Conservation (phyloP, 495 filamentous ascomycete species). For the Neurospora africana region DNA sequence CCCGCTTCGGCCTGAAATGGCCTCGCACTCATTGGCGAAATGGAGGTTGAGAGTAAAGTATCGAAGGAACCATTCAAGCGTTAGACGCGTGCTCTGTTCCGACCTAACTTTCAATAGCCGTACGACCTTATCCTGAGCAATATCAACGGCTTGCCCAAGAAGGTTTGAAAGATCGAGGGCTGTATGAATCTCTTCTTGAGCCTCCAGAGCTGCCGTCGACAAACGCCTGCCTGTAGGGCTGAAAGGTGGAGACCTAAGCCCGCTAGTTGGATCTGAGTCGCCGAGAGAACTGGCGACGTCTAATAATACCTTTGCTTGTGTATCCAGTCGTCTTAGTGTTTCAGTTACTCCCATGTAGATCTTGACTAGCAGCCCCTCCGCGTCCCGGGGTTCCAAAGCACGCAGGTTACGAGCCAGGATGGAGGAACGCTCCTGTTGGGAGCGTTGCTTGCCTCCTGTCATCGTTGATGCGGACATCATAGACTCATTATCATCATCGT, state of each 20-base stretch:
- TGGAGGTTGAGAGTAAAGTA: conserved; percentile 91
- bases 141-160: conserved; percentile 88
- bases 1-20: conserved; percentile 81
- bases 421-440: conserved; percentile 79
- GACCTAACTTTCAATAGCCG: conserved; percentile 87
- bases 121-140: conserved; percentile 82
- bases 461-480: conserved; percentile 79
- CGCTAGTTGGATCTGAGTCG: conserved; percentile 18
- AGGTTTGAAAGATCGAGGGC: conserved; percentile 87
- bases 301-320: conserved; percentile 89
- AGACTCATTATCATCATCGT: conserved; percentile 86
- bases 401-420: conserved; percentile 87
- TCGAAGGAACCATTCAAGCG: conserved; percentile 67
- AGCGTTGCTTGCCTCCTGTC: conserved; percentile 53
- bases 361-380: conserved; percentile 71
- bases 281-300: conserved; percentile 80
- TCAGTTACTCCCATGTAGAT: conserved; percentile 85
- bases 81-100: conserved; percentile 65
- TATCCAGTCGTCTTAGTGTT: conserved; percentile 68
- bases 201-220: conserved; percentile 23
- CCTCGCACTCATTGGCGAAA: conserved; percentile 95
- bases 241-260: conserved; percentile 36
- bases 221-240: conserved; percentile 32
- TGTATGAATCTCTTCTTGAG: conserved; percentile 73
- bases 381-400: conserved; percentile 69